Base-by-base conservation (phyloP, 2,329 filamentous ascomycete species). In the Colletotrichum filicis region DNA sequence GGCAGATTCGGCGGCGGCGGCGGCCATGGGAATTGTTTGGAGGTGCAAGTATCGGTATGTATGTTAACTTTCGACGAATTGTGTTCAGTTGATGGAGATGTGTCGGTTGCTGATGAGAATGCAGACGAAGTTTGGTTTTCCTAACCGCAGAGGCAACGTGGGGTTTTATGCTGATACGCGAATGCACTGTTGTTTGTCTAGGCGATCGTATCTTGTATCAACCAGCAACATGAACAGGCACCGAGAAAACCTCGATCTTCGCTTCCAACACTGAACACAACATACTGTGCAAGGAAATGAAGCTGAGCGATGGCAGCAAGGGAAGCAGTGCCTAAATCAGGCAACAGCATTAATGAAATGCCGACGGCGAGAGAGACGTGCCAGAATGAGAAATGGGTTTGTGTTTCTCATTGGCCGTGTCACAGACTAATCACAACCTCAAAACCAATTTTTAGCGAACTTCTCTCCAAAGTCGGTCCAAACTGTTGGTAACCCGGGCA, bases 11-110 rank as follows among this genome's bases (percentile, higher is more conserved):
- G 9, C 26, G 22, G 35, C 24, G 8, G 68, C 24, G 8, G 68
- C 6, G 37, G 63, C n/a, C 68, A 69, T 73, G n/a, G 11, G 32
- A n/a, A 55, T n/a, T 55, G 19, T 59, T 19, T 7, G 16, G 8
- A 11, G 16, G 1, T 16, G 28, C 5, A 11, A 5, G 46, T 7
- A 24, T 28, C 30, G n/a, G 12, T 22, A 52, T 37, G 22, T 57
- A 30, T 12, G 19, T 24, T 37, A 6, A 19, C 16, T 42, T 42
- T 5, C 14, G 37, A 42, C 5, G 5, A 2, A 19, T 16, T 42
- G 11, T 14, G 35, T 42, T 42, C 14, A 16, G 14, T 16, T 5
- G 37, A 42, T 49, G 42, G 6, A 49, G 8, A n/a, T 49, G 19
- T 4, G 7, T 19, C 42, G 16, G 19, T 49, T 49, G 42, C 9